Base-by-base conservation (phyloP, 2,329 filamentous ascomycete species). In the Xylariales sp. region DNA sequence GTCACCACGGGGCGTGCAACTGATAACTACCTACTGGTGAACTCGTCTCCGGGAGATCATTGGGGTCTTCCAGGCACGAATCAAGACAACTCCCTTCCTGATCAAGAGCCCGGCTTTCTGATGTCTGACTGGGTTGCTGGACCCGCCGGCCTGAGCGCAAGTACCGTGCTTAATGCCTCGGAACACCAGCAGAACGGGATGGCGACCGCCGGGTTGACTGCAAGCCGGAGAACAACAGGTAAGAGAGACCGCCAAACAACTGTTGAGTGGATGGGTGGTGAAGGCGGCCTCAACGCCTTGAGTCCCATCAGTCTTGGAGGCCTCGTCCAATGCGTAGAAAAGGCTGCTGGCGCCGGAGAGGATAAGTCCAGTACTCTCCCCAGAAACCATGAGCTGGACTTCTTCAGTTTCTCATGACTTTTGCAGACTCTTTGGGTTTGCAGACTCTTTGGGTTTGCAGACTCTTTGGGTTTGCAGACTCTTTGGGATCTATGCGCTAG, bases 351-450 rank as follows among this genome's bases (percentile, higher is more conserved):
- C 3, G 32, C 42, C 24, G 31, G 16, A n/a, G 36, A 24, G 31
- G 40, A 34, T 29, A 39, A 38, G 15, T n/a, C 32, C 11, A 31
- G 44, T 18, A 41, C 44, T 2, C 47, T 40, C 15, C 48, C 42
- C 12, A 58, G 61, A 45, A 65, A 65, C 37, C 58, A 61, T 33
- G 58, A 66, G 39, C 49, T 69, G 46, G 65, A 68, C 44, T 69
- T 67, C 48, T 63, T 68, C 35, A 61, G 57, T 41, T 60, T 68
- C 43, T 59, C 44, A 52, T 9, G 31, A 16, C 8, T 27, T n/a
- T n/a, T n/a, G n/a, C n/a, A n/a, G n/a, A n/a, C n/a, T n/a, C n/a
- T n/a, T n/a, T n/a, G n/a, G n/a, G n/a, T n/a, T n/a, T n/a, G n/a
- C n/a, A n/a, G n/a, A n/a, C n/a, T n/a, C n/a, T n/a, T n/a, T n/a